phyloP scores from a whole-genome alignment of 139 green algal genomes.

The Chlorella sorokiniana region DNA sequence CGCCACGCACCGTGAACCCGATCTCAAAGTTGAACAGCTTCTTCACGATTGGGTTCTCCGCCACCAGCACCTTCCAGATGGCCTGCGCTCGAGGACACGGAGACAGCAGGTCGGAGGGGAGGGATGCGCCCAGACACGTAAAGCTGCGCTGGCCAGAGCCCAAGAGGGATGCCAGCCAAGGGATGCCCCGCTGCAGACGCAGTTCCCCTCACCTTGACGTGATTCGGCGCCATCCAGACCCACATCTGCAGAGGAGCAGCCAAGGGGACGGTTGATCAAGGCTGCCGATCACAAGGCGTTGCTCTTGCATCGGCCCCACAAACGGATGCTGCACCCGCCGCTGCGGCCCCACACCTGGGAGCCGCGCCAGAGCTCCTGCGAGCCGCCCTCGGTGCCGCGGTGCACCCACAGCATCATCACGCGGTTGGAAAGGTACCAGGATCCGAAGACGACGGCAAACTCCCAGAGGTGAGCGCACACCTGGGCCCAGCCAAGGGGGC shows the following conservation, averaged over 20 bases:
- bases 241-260: constrained; percentile 15
- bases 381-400: constrained; percentile 8
- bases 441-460: constrained; percentile 12
- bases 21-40: constrained; percentile 34
- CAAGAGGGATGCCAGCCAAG: too few relatives aligned
- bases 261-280: too few relatives aligned
- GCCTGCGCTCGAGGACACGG: too few relatives aligned
- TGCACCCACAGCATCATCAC: constrained; percentile 24
- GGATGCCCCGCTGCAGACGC: too few relatives aligned
- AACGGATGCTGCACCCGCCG: too few relatives aligned
- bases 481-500: not conserved
- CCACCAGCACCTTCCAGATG: constrained; percentile 32
- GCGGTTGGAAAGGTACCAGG: constrained; percentile 19
- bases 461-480: constrained; percentile 19
- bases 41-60: constrained; percentile 7
- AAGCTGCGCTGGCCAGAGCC: too few relatives aligned
- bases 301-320: too few relatives aligned
- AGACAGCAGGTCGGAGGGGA: too few relatives aligned
- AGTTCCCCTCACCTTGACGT: too few relatives aligned
- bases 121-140: too few relatives aligned
- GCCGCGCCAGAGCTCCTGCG: constrained; percentile 28
- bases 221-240: constrained; percentile 28
- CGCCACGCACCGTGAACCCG: not conserved
- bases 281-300: too few relatives aligned
- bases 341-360: constrained; percentile 11